Evolutionary conservation across 139 green algal genomes (phyloP), one percentile per base, ranked within the genome.

Genomic region (Volvox reticuliferus): DNA sequence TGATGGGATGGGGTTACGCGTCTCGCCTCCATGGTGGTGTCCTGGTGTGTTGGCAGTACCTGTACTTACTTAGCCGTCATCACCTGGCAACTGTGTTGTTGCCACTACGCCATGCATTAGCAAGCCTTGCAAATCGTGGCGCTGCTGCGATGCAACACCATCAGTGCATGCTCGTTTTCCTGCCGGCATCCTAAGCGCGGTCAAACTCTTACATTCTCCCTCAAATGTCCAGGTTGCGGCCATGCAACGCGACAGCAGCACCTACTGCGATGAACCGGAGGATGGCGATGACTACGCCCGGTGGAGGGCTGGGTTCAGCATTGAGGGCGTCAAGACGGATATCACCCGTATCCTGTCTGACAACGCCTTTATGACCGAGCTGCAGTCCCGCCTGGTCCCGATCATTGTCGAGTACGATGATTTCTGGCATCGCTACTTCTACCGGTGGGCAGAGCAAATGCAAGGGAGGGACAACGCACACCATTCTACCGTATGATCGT

Each of bases 391-490:
- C 83, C 97, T 99, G 30, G 98, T 99, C 87, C 98, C 98, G 1
- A 86, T 98, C 37, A 97, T 99, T 78, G 98, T 99, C 71, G 95
- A 99, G 89, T 79, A 97, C n/a, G 94, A 99, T 0, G 95, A 94
- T 19, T 99, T 99, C 90, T 99, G 98, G 98, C 95, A 91, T 9
- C 94, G 98, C 61, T 99, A 99, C 93, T 99, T 99, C 88, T 99
- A 98, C 93, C 93, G 93, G 94, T 95, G 65, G 65, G 65, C 16
- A 3, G 65, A 28, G 65, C 9, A 55, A 55, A 55, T 55, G 44
- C 44, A 9, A 9, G 44, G 44, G 9, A 14, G 44, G 44, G 44
- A 55, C 9, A 5, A 55, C 9, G 44, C 44, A 55, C 9, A 55
- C 5, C 9, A 14, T 5, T 55, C 44, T 55, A 55, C 44, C 44